These are phyloP conservation scores for Tulasnella sp. DNA, from an alignment of 768 basidiomycete species.

Conservation along the genomic window DNA sequence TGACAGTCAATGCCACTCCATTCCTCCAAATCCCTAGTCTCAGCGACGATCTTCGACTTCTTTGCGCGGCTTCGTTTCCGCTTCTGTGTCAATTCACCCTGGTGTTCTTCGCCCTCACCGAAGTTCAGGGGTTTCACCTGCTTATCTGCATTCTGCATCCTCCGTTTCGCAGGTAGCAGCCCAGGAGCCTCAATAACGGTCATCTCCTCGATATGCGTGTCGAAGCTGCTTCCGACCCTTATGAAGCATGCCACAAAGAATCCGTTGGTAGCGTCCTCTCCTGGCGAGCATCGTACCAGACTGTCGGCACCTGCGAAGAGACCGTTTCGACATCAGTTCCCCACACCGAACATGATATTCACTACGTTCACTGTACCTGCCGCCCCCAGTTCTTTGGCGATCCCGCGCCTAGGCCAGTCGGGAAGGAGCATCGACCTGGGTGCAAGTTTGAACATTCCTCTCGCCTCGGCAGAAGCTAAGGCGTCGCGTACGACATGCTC, in stretches of 20 bases:
- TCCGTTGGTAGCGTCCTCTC: conserved; percentile 84
- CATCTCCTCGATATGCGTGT: not conserved
- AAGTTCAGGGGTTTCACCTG: no score
- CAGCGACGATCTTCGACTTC: not conserved
- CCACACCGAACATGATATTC: not conserved
- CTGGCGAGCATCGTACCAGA: conserved; percentile 61
- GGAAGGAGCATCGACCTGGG: conserved; percentile 57
- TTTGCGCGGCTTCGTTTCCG: not conserved
- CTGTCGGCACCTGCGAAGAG: conserved; percentile 43
- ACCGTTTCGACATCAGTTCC: not conserved
- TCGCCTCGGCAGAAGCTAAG: conserved; percentile 60
- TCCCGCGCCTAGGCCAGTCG: conserved; percentile 71
- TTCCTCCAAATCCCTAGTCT: not conserved
- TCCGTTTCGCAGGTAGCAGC: no score
- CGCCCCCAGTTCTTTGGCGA: conserved; percentile 47
- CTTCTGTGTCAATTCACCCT: no score
- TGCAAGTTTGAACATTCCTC: conserved; percentile 57
- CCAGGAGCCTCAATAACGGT: not conserved
- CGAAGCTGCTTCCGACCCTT: conserved; percentile 9
- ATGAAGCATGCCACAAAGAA: conserved; percentile 97
- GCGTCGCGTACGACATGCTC: conserved; percentile 78
- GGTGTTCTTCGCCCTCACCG: not conserved
- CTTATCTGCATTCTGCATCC: no score
- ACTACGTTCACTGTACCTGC: conserved; percentile 32
- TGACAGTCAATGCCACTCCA: not conserved